Percentiles rank a stretch among this genome's conserved stretches.
phyloP scores from a whole-genome alignment of 1,139 yeast genomes.

The Diutina ranongensis region DNA sequence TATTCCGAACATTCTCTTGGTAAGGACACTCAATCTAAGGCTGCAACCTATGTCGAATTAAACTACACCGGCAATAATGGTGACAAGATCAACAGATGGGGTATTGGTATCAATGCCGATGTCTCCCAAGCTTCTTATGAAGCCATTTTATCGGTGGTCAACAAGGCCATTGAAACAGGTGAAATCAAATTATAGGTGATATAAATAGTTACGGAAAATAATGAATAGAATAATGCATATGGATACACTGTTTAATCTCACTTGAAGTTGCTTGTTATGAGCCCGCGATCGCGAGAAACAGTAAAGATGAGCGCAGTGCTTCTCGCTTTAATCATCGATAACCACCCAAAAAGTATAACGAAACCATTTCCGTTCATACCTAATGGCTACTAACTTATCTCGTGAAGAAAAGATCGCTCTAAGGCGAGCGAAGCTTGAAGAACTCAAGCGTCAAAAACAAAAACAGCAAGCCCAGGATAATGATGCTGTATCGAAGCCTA shows the following conservation, averaged over 20 bases:
- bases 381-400: slow-evolving; percentile 4
- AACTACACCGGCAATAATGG: slow-evolving; percentile 30
- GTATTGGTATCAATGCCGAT: slow-evolving; percentile 90
- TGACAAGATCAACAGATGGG: slow-evolving; percentile 57
- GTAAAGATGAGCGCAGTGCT: background rate
- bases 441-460: slow-evolving; percentile 2
- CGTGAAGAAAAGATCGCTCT: slow-evolving; percentile 4
- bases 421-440: slow-evolving; percentile 9
- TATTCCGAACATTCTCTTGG: slow-evolving; percentile 94
- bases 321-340: no score
- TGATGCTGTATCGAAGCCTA: background rate
- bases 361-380: no score
- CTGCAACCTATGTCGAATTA: slow-evolving; percentile 77
- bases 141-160: slow-evolving; percentile 68
- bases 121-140: slow-evolving; percentile 83
- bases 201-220: background rate
- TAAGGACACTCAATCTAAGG: slow-evolving; percentile 65
- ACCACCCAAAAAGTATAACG: no score
- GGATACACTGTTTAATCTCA: background rate
- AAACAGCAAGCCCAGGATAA: background rate
- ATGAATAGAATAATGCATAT: background rate
- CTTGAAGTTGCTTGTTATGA: background rate
- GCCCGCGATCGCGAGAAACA: background rate
- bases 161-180: slow-evolving; percentile 19
- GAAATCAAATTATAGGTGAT: slow-evolving; percentile 9